These are phyloP conservation scores for Neonectria magnoliae DNA, from an alignment of 2,329 filamentous ascomycete genomes.

Conservation along the genomic window DNA sequence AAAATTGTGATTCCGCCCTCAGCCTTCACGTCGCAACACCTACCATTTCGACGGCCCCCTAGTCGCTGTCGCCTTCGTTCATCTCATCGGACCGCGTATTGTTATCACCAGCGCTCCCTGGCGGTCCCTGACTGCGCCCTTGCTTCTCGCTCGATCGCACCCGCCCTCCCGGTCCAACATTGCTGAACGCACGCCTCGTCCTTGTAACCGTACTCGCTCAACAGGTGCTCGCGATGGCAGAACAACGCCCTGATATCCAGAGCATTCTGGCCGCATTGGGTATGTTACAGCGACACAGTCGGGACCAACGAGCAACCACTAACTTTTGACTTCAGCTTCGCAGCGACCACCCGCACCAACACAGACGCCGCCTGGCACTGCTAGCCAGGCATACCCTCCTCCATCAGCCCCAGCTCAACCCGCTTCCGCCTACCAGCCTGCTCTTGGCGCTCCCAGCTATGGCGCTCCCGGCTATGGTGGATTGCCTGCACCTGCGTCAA, in stretches of 20 bases:
- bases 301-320: slow-evolving; percentile 27
- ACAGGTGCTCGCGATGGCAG: slow-evolving; percentile 36
- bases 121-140: slow-evolving; percentile 1
- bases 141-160: slow-evolving; percentile 9
- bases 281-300: slow-evolving; percentile 43
- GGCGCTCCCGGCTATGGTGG: slow-evolving; percentile 51
- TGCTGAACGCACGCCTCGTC: slow-evolving; percentile 1
- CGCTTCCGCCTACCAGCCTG: slow-evolving; percentile 51
- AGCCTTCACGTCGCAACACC: slow-evolving; percentile 21
- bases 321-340: slow-evolving; percentile 49
- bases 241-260: slow-evolving; percentile 45
- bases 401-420: slow-evolving; percentile 50
- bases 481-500: slow-evolving; percentile 74
- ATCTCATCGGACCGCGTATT: neutral
- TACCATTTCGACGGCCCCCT: slow-evolving; percentile 5
- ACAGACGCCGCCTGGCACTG: slow-evolving; percentile 53
- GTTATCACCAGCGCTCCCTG: neutral
- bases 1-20: slow-evolving; percentile 36
- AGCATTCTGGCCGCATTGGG: slow-evolving; percentile 61
- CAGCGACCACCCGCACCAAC: slow-evolving; percentile 56
- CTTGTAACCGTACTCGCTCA: slow-evolving; percentile 19
- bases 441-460: slow-evolving; percentile 39
- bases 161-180: slow-evolving; percentile 18
- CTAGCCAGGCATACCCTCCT: slow-evolving; percentile 52
- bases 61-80: slow-evolving; percentile 17